These are phyloP conservation scores for Fraxinus anomala DNA, from an alignment of 257 asterid genomes.

Conservation along the genomic window DNA sequence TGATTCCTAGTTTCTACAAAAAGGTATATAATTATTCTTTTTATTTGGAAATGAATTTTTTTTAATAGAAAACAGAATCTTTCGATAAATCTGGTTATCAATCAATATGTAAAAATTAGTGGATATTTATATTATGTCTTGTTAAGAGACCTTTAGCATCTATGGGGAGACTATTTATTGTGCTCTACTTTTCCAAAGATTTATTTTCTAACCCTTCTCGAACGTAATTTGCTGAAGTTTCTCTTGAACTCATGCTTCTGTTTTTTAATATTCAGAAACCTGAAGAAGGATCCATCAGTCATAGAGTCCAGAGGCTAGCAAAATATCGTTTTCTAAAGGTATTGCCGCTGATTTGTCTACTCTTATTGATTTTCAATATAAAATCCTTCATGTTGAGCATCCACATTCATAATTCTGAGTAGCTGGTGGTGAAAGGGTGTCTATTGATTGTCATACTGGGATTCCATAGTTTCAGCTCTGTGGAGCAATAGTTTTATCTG, in stretches of 20 bases:
- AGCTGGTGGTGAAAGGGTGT: not conserved
- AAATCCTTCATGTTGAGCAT: constrained; percentile 4
- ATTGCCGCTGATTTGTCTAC: constrained; percentile 5
- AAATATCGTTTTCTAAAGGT: constrained; percentile 96
- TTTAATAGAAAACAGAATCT: not conserved
- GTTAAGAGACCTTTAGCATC: not conserved
- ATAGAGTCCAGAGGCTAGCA: constrained; percentile 96
- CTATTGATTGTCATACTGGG: not conserved
- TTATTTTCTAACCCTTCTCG: not conserved
- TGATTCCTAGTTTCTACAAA: constrained; percentile 92
- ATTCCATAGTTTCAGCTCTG: constrained; percentile 10
- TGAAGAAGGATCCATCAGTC: constrained; percentile 97
- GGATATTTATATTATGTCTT: not conserved
- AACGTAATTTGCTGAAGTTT: not conserved
- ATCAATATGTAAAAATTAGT: not conserved
- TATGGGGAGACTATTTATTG: not conserved
- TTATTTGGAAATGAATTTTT: not conserved
- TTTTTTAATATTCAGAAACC: constrained; percentile 65
- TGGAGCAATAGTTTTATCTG: not conserved
- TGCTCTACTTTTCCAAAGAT: not conserved
- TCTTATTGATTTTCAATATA: not conserved
- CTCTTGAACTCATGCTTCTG: constrained; percentile 7
- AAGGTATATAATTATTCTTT: constrained; percentile 49
- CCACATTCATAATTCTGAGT: not conserved
- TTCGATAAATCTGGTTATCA: not conserved